Evolutionary conservation across 2,329 filamentous ascomycete species (phyloP).

Genomic region (Pestalotiopsis sp.): DNA sequence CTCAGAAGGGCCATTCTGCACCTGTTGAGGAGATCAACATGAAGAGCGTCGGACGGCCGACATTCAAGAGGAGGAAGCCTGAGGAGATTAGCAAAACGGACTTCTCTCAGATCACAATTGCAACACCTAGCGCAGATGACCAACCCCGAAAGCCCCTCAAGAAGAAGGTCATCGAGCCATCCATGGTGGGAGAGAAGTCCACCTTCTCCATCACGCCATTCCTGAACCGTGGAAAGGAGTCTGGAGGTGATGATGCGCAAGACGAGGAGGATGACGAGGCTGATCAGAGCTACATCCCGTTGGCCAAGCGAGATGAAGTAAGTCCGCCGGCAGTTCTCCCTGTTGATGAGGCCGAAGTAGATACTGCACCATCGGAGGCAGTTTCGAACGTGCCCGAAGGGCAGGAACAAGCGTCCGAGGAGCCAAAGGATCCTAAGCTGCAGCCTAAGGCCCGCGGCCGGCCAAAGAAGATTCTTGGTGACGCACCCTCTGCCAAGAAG

Average conservation of each 20-base stretch:
- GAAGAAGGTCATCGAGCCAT: conserved; percentile 59
- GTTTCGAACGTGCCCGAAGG: conserved; percentile 19
- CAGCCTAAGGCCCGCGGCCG: conserved; percentile 45
- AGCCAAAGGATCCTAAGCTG: conserved; percentile 28
- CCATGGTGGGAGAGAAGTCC: conserved; percentile 80
- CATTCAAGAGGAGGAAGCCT: conserved; percentile 46
- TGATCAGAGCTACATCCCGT: conserved; percentile 26
- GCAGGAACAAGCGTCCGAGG: conserved; percentile 2
- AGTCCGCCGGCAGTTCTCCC: conserved; percentile 12
- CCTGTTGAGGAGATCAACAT: conserved; percentile 32
- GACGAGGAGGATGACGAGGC: conserved; percentile 28
- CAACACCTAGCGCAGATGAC: conserved; percentile 40
- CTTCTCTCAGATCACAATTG: conserved; percentile 47
- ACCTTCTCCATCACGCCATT: conserved; percentile 94
- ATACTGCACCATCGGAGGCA: conserved; percentile 17
- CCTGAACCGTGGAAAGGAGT: conserved; percentile 71
- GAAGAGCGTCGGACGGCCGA: conserved; percentile 35
- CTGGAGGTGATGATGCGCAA: conserved; percentile 45
- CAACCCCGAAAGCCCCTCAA: conserved; percentile 44
- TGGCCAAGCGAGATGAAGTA: conserved; percentile 17
- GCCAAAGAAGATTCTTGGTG: conserved; percentile 48
- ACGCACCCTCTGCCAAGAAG: conserved; percentile 47
- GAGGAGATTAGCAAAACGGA: conserved; percentile 50
- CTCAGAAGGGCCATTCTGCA: conserved; percentile 41
- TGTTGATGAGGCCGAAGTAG: conserved; percentile 16